Evolutionary conservation across 257 asterid genomes (phyloP).

Genomic region (Marsdenia floribunda): DNA sequence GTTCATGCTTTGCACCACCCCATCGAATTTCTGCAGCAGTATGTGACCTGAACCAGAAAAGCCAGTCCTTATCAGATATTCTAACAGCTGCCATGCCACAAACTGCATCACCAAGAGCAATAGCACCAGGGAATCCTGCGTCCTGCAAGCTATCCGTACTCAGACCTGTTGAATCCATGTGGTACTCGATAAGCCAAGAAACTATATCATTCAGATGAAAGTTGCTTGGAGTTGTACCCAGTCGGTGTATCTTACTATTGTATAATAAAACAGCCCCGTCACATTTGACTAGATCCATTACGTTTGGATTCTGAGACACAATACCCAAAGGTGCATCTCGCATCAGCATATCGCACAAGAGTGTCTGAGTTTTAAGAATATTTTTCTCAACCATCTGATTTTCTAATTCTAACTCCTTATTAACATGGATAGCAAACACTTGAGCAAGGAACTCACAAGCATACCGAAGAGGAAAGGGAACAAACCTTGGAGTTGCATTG

Average conservation of each 20-base stretch:
- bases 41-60: conserved; percentile 92
- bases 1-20: conserved; percentile 94
- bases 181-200: conserved; percentile 80
- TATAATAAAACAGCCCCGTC: conserved; percentile 71
- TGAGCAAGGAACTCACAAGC: conserved; percentile 96
- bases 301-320: conserved; percentile 77
- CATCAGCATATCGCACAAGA: conserved; percentile 84
- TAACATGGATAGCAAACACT: conserved; percentile 85
- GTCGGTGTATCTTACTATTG: conserved; percentile 40
- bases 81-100: conserved; percentile 98
- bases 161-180: conserved; percentile 83
- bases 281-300: conserved; percentile 87
- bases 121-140: conserved; percentile 89
- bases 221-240: conserved; percentile 68
- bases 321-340: conserved; percentile 86
- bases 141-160: conserved; percentile 86
- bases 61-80: conserved; percentile 75
- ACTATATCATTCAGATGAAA: conserved; percentile 69
- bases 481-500: conserved; percentile 80
- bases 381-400: conserved; percentile 82
- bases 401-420: conserved; percentile 80
- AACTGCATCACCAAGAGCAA: conserved; percentile 67
- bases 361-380: conserved; percentile 75
- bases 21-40: conserved; percentile 79
- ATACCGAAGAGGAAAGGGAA: conserved; percentile 91